Evolutionary conservation across 2,329 filamentous ascomycete genomes (phyloP).

Genomic region (Trichoderma sp.): DNA sequence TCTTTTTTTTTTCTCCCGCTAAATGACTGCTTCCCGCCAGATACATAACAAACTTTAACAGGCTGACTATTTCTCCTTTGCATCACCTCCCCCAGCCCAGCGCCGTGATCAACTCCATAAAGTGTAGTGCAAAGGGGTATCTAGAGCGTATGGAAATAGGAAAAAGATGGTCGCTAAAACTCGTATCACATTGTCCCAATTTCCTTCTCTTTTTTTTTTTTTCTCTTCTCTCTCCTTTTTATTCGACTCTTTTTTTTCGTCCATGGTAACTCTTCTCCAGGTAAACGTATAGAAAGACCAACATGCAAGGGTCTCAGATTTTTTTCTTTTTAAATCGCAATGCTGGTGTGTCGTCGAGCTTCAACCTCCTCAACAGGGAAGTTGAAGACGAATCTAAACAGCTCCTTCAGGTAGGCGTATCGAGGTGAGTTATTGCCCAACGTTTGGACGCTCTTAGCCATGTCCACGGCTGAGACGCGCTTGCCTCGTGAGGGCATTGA

Average conservation of each 20-base stretch:
- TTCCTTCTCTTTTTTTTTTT: not conserved
- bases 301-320: not conserved
- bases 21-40: not conserved
- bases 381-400: slow-evolving; percentile 84
- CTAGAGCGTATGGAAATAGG: slow-evolving; percentile 25
- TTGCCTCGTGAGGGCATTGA: slow-evolving; percentile 57
- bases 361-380: slow-evolving; percentile 80
- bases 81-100: not conserved
- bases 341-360: slow-evolving; percentile 65
- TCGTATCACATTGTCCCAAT: not conserved
- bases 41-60: not conserved
- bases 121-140: slow-evolving; percentile 29
- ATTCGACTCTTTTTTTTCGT: not conserved
- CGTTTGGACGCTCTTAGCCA: slow-evolving; percentile 77
- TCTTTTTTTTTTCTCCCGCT: not conserved
- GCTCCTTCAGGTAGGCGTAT: slow-evolving; percentile 78
- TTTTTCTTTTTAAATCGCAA: slow-evolving; percentile 51
- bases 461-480: slow-evolving; percentile 70
- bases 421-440: slow-evolving; percentile 69
- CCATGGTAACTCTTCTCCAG: not conserved
- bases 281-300: slow-evolving; percentile 1
- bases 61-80: not conserved
- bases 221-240: not conserved
- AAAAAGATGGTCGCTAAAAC: slow-evolving; percentile 21
- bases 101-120: slow-evolving; percentile 20